Base-by-base conservation (phyloP, 805 yeast genomes). In the Starmera pachycereana region DNA sequence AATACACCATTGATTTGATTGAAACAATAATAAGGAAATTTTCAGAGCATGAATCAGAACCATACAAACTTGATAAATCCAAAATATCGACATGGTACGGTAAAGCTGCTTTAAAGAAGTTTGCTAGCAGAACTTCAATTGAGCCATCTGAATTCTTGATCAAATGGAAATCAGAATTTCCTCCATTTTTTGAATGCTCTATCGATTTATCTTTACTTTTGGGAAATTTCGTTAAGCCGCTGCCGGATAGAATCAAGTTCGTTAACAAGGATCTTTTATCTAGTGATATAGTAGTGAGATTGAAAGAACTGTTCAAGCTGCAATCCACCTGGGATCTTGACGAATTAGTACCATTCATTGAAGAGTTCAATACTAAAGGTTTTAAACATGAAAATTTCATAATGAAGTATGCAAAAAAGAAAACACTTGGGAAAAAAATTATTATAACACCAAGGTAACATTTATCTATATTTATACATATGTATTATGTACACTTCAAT, bases 21-120 rank as follows among this genome's bases (percentile, higher is more conserved):
- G 57, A 51, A 27, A 71, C 86, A 0, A 66, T 81, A 0, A 46
- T 78, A 36, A 55, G 63, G 35, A 71, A 67, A 49, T 81, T 78
- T 53, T 54, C 68, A 6, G 48, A 44, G 2, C 49, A 46, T 1
- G 43, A 41, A 0, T 49, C 43, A 12, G 50, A 44, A 36, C 53
- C 52, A 6, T 69, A 62, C 49, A 44, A 48, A 16, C 47, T 84
- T 10, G 68, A 79, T 44, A 60, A 61, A 37, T 48, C 45, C 3
- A 54, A 53, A 31, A 66, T 81, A 3, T 68, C 79, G 1, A 53
- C 52, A 37, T 84, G 87, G 83, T 76, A 74, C 48, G 95, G 95
- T 0, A 52, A 72, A 2, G 63, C 69, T 38, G 62, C 78, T 0
- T 61, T 85, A 18, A 54, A 57, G 19, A 57, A 58, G 32, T 56